Conservation (phyloP, 257 asterid species). For the Cordia subcordata region DNA sequence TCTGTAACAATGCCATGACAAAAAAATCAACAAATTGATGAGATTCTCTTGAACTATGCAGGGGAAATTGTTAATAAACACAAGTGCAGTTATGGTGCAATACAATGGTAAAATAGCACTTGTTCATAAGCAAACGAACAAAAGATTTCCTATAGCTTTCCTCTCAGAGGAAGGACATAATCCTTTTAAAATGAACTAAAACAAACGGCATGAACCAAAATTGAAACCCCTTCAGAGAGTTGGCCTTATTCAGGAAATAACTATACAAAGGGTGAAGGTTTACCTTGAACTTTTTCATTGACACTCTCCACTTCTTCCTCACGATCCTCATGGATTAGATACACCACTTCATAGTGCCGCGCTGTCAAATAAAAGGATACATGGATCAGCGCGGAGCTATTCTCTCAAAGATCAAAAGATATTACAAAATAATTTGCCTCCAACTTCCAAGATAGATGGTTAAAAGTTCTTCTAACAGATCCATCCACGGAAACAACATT, state of each 20-base stretch:
- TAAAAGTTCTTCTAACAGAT: no score
- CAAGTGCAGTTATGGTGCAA: no score
- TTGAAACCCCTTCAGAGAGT: neutral
- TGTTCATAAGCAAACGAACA: neutral
- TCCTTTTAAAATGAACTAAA: neutral
- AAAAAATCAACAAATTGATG: neutral
- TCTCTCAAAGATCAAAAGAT: neutral
- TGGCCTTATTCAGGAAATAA: neutral
- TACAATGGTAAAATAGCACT: constrained; percentile 1
- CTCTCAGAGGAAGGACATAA: neutral
- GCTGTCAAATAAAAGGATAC: constrained; percentile 34
- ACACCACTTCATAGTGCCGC: constrained; percentile 96
- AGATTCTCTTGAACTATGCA: no score
- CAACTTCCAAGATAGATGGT: neutral
- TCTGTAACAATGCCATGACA: constrained; percentile 26
- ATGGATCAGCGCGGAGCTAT: constrained; percentile 10
- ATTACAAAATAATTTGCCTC: constrained; percentile 1
- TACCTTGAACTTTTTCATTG: constrained; percentile 78
- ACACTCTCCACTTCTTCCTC: constrained; percentile 74
- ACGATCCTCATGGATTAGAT: constrained; percentile 78
- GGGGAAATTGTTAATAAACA: no score
- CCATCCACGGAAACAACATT: no score
- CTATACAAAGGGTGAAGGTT: constrained; percentile 8
- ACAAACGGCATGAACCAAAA: neutral
- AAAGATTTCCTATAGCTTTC: neutral